A percentile compares a stretch with the other conserved stretches of the same genome.
Conservation (phyloP, 2,329 filamentous ascomycete genomes). For the Coleophoma eucalyptorum region DNA sequence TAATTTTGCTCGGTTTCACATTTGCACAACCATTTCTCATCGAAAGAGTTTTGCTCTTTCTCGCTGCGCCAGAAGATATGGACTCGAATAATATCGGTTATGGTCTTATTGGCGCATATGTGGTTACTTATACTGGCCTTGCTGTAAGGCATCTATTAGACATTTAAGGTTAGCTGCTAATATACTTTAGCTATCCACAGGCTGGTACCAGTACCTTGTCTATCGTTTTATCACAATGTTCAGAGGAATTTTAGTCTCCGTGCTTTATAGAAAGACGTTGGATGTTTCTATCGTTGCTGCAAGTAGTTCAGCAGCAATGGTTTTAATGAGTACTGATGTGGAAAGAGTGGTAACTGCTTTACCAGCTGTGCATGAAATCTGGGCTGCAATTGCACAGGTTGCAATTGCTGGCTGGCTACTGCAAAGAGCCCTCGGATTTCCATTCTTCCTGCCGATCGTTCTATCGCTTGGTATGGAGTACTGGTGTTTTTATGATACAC, state of each 20-base stretch:
- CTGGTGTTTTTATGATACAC: constrained; percentile 1
- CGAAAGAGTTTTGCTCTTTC: constrained; percentile 3
- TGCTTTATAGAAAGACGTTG: constrained; percentile 4
- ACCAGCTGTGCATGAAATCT: constrained; percentile 15
- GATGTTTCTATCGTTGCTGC: constrained; percentile 4
- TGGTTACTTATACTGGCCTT: constrained; percentile 17
- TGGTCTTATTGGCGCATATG: constrained; percentile 18
- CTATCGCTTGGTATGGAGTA: constrained; percentile 16
- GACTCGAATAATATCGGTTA: constrained; percentile 10
- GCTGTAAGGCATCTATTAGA: constrained; percentile 18
- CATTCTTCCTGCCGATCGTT: constrained; percentile 1
- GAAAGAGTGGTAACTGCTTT: constrained; percentile 19
- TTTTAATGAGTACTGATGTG: constrained; percentile 22
- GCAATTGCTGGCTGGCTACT: constrained; percentile 13
- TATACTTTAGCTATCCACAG: constrained; percentile 1
- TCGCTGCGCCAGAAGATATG: constrained; percentile 1
- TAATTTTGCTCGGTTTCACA: constrained; percentile 10
- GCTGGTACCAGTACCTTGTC: background rate
- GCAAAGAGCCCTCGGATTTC: constrained; percentile 11
- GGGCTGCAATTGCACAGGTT: constrained; percentile 10
- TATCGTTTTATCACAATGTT: constrained; percentile 6
- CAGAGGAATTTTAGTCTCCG: constrained; percentile 1
- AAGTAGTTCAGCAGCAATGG: constrained; percentile 11
- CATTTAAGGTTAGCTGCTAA: constrained; percentile 3
- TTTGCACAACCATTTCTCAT: constrained; percentile 18